Conservation (phyloP, 768 basidiomycete genomes). For the Leccinum pellstonianum region DNA sequence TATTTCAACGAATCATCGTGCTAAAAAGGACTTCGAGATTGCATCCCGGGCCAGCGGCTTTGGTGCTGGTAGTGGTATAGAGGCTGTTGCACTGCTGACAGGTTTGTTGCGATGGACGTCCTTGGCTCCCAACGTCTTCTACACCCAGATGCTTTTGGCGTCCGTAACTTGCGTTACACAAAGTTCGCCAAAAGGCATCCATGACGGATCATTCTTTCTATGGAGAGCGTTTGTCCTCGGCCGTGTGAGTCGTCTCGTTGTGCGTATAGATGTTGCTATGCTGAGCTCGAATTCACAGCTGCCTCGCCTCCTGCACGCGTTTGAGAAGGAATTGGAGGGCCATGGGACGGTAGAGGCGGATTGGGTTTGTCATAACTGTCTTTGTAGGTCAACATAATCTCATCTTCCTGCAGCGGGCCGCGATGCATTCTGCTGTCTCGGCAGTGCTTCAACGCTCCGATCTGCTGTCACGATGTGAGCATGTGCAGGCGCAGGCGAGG, state of each 20-base stretch:
- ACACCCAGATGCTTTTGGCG: slow-evolving; percentile 64
- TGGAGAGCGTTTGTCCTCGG: slow-evolving; percentile 76
- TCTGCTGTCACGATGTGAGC: slow-evolving; percentile 55
- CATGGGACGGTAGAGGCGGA: slow-evolving; percentile 50
- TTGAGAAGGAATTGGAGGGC: slow-evolving; percentile 53
- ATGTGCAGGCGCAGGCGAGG: slow-evolving; percentile 37
- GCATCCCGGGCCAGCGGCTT: slow-evolving; percentile 55
- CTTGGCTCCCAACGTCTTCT: slow-evolving; percentile 63
- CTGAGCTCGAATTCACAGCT: slow-evolving; percentile 42
- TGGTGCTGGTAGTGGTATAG: slow-evolving; percentile 57
- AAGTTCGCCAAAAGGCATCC: slow-evolving; percentile 34
- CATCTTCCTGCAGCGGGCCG: slow-evolving; percentile 33
- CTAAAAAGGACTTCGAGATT: slow-evolving; percentile 43
- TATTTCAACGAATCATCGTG: not conserved
- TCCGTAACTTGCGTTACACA: slow-evolving; percentile 64
- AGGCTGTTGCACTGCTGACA: slow-evolving; percentile 54
- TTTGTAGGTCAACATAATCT: not conserved
- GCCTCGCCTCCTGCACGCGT: slow-evolving; percentile 54
- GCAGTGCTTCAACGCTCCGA: slow-evolving; percentile 51
- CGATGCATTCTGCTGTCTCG: slow-evolving; percentile 51
- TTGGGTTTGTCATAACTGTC: slow-evolving; percentile 45
- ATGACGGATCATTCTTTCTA: slow-evolving; percentile 38
- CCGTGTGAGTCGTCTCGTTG: slow-evolving; percentile 47
- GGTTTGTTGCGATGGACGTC: slow-evolving; percentile 59
- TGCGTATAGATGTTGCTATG: not conserved